Conservation (phyloP, 2,329 filamentous ascomycete species). For the Aspergillus pseudoviridinutans region DNA sequence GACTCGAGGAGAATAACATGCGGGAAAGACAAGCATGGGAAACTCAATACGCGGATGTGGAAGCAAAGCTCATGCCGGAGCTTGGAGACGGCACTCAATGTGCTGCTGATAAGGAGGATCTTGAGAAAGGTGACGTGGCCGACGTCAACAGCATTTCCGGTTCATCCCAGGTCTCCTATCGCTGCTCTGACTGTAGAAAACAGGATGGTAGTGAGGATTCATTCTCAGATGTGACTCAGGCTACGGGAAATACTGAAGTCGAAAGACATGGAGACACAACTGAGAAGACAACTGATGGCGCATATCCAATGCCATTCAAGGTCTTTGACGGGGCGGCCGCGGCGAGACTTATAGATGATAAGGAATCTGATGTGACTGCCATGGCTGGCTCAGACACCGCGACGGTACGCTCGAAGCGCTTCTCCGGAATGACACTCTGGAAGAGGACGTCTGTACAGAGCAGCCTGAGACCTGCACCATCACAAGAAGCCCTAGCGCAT, state of each 20-base stretch:
- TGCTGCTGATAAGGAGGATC: conserved; percentile 9
- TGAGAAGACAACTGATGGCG: not conserved
- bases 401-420: conserved; percentile 26
- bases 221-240: conserved; percentile 7
- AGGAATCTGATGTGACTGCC: conserved; percentile 66
- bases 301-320: conserved; percentile 13
- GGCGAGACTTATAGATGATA: conserved; percentile 42
- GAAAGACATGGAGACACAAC: conserved; percentile 1
- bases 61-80: conserved; percentile 25
- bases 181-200: conserved; percentile 17
- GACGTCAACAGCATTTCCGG: conserved; percentile 23
- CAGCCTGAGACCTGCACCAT: conserved; percentile 17
- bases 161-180: conserved; percentile 15
- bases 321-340: conserved; percentile 16
- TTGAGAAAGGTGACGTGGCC: conserved; percentile 18
- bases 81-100: conserved; percentile 16
- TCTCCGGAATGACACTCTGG: conserved; percentile 27
- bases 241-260: conserved; percentile 1
- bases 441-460: conserved; percentile 24
- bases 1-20: conserved; percentile 45
- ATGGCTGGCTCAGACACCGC: conserved; percentile 36
- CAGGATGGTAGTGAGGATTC: conserved; percentile 11
- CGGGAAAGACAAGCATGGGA: conserved; percentile 64
- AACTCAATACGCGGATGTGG: conserved; percentile 62
- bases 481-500: conserved; percentile 36